Evolutionary conservation across 2,329 filamentous ascomycete genomes (phyloP).

Genomic region (Exophiala calicioides): DNA sequence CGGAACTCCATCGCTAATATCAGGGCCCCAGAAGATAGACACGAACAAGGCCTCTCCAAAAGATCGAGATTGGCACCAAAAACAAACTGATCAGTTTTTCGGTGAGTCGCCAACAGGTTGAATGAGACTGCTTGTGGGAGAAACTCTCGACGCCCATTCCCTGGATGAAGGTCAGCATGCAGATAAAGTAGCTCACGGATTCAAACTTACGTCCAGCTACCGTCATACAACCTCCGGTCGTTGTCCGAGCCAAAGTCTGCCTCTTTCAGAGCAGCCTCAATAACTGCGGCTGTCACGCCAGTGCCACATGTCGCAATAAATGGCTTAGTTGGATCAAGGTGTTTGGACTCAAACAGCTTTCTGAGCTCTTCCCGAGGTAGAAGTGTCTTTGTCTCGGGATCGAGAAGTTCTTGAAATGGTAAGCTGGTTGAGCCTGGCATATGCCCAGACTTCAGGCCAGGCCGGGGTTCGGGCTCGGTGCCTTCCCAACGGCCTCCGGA

Average conservation of each 20-base stretch:
- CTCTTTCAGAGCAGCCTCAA: constrained; percentile 82
- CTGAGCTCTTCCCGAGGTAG: constrained; percentile 70
- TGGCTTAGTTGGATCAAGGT: constrained; percentile 74
- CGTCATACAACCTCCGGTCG: constrained; percentile 81
- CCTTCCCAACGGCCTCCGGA: constrained; percentile 78
- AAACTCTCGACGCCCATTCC: constrained; percentile 55
- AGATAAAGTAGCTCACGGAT: not conserved
- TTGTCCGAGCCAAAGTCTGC: constrained; percentile 70
- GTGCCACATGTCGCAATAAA: constrained; percentile 90
- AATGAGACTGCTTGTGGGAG: constrained; percentile 48
- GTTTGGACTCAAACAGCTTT: constrained; percentile 75
- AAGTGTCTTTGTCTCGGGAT: constrained; percentile 79
- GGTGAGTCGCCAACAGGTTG: constrained; percentile 7
- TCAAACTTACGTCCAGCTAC: constrained; percentile 87
- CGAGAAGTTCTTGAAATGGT: constrained; percentile 76
- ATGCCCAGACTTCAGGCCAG: constrained; percentile 84
- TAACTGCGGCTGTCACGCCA: constrained; percentile 86
- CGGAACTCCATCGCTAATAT: not conserved
- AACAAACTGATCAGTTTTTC: no score
- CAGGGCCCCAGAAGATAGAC: not conserved
- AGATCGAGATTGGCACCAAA: not conserved
- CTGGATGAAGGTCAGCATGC: constrained; percentile 30
- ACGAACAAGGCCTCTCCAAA: not conserved
- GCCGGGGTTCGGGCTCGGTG: constrained; percentile 79
- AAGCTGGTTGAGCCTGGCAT: constrained; percentile 85